Conservation (phyloP, 2,329 filamentous ascomycete genomes). For the Helotiales sp. region DNA sequence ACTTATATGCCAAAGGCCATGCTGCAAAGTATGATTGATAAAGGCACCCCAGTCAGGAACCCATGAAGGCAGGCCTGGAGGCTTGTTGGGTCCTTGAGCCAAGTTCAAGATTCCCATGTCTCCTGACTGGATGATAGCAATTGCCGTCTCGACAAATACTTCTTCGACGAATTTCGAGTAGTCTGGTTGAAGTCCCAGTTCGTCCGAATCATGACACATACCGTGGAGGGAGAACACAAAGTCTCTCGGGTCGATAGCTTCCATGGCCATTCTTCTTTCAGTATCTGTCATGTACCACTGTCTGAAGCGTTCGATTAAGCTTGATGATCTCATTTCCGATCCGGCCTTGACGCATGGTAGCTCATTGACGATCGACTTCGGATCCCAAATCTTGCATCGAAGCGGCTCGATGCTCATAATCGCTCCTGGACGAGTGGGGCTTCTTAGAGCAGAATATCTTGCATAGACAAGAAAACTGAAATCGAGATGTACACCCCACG, state of each 20-base stretch:
- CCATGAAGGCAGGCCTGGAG: background rate
- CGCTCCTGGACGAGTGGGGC: background rate
- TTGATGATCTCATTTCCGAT: too few relatives aligned
- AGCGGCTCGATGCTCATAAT: background rate
- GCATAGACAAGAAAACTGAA: background rate
- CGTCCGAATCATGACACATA: background rate
- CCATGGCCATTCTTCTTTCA: background rate
- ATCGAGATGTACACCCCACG: background rate
- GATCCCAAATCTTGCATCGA: background rate
- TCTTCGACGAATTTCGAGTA: background rate
- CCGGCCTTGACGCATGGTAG: background rate
- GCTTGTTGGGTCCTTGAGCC: background rate
- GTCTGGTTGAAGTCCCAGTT: background rate
- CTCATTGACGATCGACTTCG: background rate
- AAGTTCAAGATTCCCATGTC: background rate
- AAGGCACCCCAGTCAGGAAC: slow-evolving; percentile 4
- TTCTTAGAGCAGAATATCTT: background rate
- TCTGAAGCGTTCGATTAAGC: background rate
- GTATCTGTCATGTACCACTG: background rate
- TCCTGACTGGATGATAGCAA: background rate
- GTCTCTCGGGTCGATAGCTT: background rate
- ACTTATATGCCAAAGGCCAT: background rate
- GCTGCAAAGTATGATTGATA: background rate
- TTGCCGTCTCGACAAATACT: background rate
- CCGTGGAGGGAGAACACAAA: slow-evolving; percentile 3